Base-by-base conservation (phyloP, 75 land plant species). In the Selaginella tamariscina region DNA sequence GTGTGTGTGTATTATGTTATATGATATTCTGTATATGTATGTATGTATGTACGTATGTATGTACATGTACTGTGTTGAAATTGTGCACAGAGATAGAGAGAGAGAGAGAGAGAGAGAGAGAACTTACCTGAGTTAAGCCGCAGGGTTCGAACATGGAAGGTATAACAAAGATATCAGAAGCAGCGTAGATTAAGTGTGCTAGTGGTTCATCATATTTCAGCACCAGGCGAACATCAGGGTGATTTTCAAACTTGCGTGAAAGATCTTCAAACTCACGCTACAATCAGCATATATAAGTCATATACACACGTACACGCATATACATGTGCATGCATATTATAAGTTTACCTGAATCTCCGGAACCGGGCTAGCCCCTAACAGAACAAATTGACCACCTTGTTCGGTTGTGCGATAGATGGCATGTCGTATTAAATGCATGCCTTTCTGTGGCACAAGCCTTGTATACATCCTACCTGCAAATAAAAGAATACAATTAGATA, bases 101-200 rank as follows among this genome's bases (percentile, higher is more conserved):
- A n/a, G n/a, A n/a, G n/a, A n/a, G n/a, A 32, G 22, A 11, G 59
- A 33, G 27, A 31, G n/a, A 18, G 11, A 33, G 23, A 18, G n/a
- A 15, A 29, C 2, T 57, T 80, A 89, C 98, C 86, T 93, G 98
- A 2, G 98, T 93, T 32, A 93, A 85, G 18, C 98, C 98, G 82
- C 98, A 93, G 8, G 98, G 98, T 75, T 93, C 98, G 76, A 93
- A 93, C 28, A 93, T 78, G 2, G 98, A 93, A 24, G 98, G 98
- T n/a, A 93, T 83, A n/a, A 89, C 80, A 70, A 93, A 80, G 73
- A 93, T 83, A 67, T 93, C 98, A 63, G 91, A 83, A 68, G 91
- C 98, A 11, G 91, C 98, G 75, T 82, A 93, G 30, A 93, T 93
- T 24, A 68, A 73, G 69, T 87, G 98, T 29, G 96, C 79, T 32